These are phyloP conservation scores for Penicillium sp. DNA, from an alignment of 2,329 filamentous ascomycete species.

Conservation along the genomic window DNA sequence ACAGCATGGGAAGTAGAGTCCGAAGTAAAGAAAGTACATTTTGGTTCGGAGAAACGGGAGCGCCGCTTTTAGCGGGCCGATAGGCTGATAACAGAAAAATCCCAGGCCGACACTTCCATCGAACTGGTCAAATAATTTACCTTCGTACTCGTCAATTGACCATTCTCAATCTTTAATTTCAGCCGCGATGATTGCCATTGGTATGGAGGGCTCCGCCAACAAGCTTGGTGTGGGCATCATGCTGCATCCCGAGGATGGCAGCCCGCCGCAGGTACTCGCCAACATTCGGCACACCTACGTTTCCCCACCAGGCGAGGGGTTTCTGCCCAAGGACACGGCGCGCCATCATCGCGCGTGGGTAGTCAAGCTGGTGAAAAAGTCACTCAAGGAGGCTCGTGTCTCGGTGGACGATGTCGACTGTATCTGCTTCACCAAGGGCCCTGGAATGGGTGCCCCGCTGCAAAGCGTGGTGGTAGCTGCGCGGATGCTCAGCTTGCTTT, in stretches of 20 bases:
- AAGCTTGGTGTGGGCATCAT: conserved; percentile 96
- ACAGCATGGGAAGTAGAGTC: conserved; percentile 16
- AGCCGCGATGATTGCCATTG: conserved; percentile 64
- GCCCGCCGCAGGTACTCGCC: conserved; percentile 72
- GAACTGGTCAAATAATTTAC: not conserved
- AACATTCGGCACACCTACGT: conserved; percentile 95
- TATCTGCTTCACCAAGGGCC: conserved; percentile 93
- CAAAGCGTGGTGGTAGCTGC: conserved; percentile 85
- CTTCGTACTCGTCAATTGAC: not conserved
- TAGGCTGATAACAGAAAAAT: conserved; percentile 22
- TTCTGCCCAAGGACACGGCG: conserved; percentile 95
- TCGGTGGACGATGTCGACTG: conserved; percentile 73
- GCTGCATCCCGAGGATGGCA: conserved; percentile 64
- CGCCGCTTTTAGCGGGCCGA: conserved; percentile 23
- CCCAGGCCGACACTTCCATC: not conserved
- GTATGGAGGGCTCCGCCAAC: conserved; percentile 93
- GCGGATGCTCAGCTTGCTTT: conserved; percentile 78
- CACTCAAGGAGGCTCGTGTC: conserved; percentile 71
- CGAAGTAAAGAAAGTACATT: conserved; percentile 19
- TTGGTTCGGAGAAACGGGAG: conserved; percentile 25
- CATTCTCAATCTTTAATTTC: not conserved
- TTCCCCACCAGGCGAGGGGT: conserved; percentile 88
- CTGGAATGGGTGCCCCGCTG: conserved; percentile 94
- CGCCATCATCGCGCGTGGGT: conserved; percentile 88
- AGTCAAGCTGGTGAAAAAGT: conserved; percentile 75